A percentile compares a stretch with the other conserved stretches of the same genome.
phyloP scores from a whole-genome alignment of 208 protist species.

The Blastocrithidia nonstop region DNA sequence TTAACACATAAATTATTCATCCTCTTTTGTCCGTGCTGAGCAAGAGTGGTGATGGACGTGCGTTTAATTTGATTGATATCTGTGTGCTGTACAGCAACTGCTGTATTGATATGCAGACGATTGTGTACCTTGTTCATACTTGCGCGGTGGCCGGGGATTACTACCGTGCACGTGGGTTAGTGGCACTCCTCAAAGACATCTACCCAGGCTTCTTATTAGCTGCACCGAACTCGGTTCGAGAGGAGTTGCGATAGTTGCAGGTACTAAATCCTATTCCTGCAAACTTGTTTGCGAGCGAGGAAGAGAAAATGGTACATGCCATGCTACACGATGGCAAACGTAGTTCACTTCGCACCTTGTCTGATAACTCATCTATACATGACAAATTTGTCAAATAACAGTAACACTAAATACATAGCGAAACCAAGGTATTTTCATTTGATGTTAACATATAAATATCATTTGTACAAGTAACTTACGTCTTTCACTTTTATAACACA shows the following conservation, averaged over 20 bases:
- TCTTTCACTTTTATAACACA: too few species aligned
- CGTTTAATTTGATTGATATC: slow-evolving; percentile 77
- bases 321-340: slow-evolving; percentile 9
- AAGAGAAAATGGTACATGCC: slow-evolving; percentile 17
- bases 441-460: too few species aligned
- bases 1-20: slow-evolving; percentile 43
- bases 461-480: too few species aligned
- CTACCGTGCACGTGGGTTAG: slow-evolving; percentile 56
- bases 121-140: slow-evolving; percentile 54
- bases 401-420: background rate
- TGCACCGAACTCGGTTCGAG: slow-evolving; percentile 22
- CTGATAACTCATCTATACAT: background rate
- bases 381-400: background rate
- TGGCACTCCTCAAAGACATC: slow-evolving; percentile 56
- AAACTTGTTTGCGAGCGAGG: slow-evolving; percentile 38
- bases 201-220: slow-evolving; percentile 67
- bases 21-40: slow-evolving; percentile 46
- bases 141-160: slow-evolving; percentile 64
- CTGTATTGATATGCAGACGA: slow-evolving; percentile 50
- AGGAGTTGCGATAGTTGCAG: slow-evolving; percentile 43
- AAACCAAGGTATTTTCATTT: too few species aligned
- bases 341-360: slow-evolving; percentile 9
- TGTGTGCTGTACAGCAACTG: slow-evolving; percentile 71
- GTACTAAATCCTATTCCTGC: slow-evolving; percentile 25
- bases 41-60: slow-evolving; percentile 55